A percentile compares a stretch with the other conserved stretches of the same genome.
Evolutionary conservation across 371 early-diverging fungal species (phyloP).

Genomic region (Nematocida major): DNA sequence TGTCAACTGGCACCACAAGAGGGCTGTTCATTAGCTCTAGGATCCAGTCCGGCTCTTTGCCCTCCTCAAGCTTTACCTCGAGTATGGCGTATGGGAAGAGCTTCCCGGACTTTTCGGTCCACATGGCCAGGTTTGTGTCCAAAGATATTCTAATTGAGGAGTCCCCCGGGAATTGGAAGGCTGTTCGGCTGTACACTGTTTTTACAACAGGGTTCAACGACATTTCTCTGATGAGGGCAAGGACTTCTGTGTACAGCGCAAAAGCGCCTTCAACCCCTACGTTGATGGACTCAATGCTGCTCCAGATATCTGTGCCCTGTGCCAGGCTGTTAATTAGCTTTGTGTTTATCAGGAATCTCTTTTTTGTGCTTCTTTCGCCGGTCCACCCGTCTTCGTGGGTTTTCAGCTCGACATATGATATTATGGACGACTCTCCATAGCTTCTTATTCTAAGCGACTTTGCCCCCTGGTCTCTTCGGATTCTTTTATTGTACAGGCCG

Average conservation of each 20-base stretch:
- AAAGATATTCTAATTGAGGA: constrained; percentile 89
- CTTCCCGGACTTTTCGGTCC: constrained; percentile 74
- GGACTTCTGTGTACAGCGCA: constrained; percentile 73
- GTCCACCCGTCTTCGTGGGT: constrained; percentile 90
- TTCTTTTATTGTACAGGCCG: constrained; percentile 77
- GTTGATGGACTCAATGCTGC: constrained; percentile 69
- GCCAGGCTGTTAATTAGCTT: constrained; percentile 78
- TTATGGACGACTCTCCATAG: constrained; percentile 75
- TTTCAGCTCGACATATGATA: constrained; percentile 89
- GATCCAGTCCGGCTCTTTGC: constrained; percentile 85
- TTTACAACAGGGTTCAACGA: constrained; percentile 77
- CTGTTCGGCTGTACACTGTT: constrained; percentile 93
- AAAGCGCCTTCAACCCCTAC: constrained; percentile 71
- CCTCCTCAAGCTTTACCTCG: constrained; percentile 91
- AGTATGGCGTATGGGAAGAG: constrained; percentile 91
- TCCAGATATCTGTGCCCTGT: constrained; percentile 73
- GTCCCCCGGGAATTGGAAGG: constrained; percentile 96
- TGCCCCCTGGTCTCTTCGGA: constrained; percentile 83
- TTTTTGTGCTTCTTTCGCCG: constrained; percentile 79
- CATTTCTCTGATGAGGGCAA: constrained; percentile 70
- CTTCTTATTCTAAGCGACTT: constrained; percentile 82
- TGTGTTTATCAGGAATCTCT: constrained; percentile 85
- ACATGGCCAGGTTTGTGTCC: constrained; percentile 89
- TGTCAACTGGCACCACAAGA: constrained; percentile 86
- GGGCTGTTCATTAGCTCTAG: constrained; percentile 76